Base-by-base conservation (phyloP, 73 alveolate species). In the Paramecium octaurelia region DNA sequence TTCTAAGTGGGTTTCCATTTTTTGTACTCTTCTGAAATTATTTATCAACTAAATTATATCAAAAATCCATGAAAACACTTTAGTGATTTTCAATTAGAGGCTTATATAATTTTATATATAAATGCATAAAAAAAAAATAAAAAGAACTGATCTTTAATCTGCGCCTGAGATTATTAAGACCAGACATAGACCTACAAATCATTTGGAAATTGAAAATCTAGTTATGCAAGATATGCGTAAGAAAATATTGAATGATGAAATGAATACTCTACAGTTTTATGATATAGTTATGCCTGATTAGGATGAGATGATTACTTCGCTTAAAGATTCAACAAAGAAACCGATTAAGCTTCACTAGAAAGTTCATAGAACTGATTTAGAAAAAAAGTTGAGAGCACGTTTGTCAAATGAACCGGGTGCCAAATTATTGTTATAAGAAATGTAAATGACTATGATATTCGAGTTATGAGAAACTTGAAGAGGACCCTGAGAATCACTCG, bases 191-290 rank as follows among this genome's bases (percentile, higher is more conserved):
- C 91, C 91, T 24, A 31, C 70, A 23, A 80, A 80, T 46, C 48
- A 80, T 24, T 18, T 80, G 34, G 76, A 80, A 21, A 80, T 80
- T 1, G 91, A 80, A 64, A 44, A 24, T 27, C n/a, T 80, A 23
- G 91, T 80, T 3, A 31, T 80, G 50, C 10, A 27, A 46, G 91
- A 80, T 80, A 80, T 80, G 91, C 46, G 75, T 31, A 80, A 80
- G 38, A 80, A 80, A 46, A 80, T 80, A 20, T 11, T 80, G 91
- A 80, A 80, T 64, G 91, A 80, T 80, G 91, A 80, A 42, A 42
- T 44, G 75, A 80, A 80, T 80, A 42, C 70, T 18, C 8, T 80
- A 80, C 43, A 80, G 31, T 80, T 80, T 80, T 80, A 80, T 80
- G 91, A 80, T 80, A 80, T 80, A 24, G 91, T 80, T 18, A 1